Evolutionary conservation across 805 yeast species (phyloP).

Genomic region (Priceomyces medius): DNA sequence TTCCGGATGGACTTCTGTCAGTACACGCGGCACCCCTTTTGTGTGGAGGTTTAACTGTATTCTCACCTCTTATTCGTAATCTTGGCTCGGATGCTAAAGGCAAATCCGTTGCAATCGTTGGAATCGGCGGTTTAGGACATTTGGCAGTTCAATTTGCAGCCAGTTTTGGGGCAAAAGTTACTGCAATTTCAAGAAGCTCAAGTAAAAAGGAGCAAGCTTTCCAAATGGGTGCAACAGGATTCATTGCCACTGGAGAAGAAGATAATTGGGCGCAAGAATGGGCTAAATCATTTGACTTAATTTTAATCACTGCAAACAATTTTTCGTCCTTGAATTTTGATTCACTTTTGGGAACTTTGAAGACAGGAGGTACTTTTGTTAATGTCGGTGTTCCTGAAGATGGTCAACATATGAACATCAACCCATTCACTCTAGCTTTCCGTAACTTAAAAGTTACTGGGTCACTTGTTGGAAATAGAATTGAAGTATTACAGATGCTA

Average conservation of each 20-base stretch:
- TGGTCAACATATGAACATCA: slow-evolving; percentile 19
- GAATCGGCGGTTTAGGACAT: slow-evolving; percentile 70
- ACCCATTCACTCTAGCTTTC: slow-evolving; percentile 16
- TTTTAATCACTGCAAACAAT: slow-evolving; percentile 54
- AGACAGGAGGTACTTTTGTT: slow-evolving; percentile 21
- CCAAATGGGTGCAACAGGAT: slow-evolving; percentile 33
- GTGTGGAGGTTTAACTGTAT: slow-evolving; percentile 58
- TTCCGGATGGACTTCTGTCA: slow-evolving; percentile 45
- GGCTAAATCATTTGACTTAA: slow-evolving; percentile 44
- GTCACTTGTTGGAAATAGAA: slow-evolving; percentile 33
- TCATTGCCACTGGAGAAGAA: slow-evolving; percentile 51
- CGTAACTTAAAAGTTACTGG: slow-evolving; percentile 27
- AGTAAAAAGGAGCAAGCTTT: slow-evolving; percentile 30
- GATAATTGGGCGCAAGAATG: slow-evolving; percentile 37
- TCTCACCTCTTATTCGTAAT: slow-evolving; percentile 48
- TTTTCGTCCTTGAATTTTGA: slow-evolving; percentile 49
- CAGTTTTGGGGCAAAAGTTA: slow-evolving; percentile 65
- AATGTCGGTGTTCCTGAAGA: slow-evolving; percentile 29
- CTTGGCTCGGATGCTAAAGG: slow-evolving; percentile 23
- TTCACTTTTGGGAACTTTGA: slow-evolving; percentile 37
- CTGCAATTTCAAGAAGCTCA: slow-evolving; percentile 36
- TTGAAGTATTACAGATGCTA: slow-evolving; percentile 37
- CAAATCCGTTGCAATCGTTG: slow-evolving; percentile 54
- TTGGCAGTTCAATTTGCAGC: slow-evolving; percentile 57
- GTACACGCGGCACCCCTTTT: slow-evolving; percentile 50